phyloP scores from a whole-genome alignment of 495 filamentous ascomycete species.

The Xylaria bambusicola region DNA sequence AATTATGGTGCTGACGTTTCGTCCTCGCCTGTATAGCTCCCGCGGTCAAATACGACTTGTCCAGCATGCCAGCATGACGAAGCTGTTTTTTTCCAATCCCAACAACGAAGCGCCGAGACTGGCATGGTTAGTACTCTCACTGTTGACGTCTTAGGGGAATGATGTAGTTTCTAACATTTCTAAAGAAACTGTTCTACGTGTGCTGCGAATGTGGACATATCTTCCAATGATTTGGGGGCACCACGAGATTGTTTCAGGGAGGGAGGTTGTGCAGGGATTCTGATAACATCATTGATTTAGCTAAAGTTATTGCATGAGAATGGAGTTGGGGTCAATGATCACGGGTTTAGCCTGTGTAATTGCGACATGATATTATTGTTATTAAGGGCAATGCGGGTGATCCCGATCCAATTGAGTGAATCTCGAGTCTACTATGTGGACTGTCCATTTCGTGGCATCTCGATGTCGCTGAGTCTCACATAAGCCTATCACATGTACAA shows the following conservation, averaged over 20 bases:
- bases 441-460: not conserved
- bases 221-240: slow-evolving; percentile 57
- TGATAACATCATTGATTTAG: slow-evolving; percentile 21
- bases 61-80: slow-evolving; percentile 81
- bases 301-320: slow-evolving; percentile 23
- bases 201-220: slow-evolving; percentile 91
- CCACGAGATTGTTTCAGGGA: not conserved
- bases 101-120: slow-evolving; percentile 92
- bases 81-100: slow-evolving; percentile 97
- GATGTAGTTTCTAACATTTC: slow-evolving; percentile 26
- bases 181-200: slow-evolving; percentile 94
- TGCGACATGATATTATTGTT: not conserved
- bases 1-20: slow-evolving; percentile 52
- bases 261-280: slow-evolving; percentile 21
- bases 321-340: slow-evolving; percentile 27
- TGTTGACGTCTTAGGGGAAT: slow-evolving; percentile 6
- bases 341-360: not conserved
- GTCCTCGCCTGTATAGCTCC: slow-evolving; percentile 63
- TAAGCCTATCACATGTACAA: slow-evolving; percentile 13
- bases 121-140: slow-evolving; percentile 77
- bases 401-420: not conserved
- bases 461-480: not conserved
- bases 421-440: not conserved
- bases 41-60: slow-evolving; percentile 78
- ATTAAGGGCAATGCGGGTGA: not conserved